Evolutionary conservation across 345 rosid genomes (phyloP).

Genomic region (Eutrema heterophyllum): DNA sequence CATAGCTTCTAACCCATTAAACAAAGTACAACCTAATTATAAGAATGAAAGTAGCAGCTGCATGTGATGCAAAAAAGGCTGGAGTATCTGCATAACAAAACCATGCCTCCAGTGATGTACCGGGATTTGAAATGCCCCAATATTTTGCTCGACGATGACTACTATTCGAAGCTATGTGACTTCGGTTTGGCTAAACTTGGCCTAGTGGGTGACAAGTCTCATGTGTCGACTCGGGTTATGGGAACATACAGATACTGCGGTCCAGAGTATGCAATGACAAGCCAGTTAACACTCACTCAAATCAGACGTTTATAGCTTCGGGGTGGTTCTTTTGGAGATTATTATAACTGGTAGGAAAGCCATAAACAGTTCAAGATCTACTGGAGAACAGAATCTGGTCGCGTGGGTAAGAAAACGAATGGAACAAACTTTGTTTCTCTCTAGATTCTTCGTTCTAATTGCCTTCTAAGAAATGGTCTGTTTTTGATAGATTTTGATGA

Average conservation of each 20-base stretch:
- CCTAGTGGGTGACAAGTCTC: constrained; percentile 84
- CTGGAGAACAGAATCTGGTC: constrained; percentile 75
- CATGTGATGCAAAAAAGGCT: constrained; percentile 84
- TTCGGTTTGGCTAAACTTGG: constrained; percentile 93
- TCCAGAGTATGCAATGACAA: constrained; percentile 94
- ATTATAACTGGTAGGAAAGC: constrained; percentile 89
- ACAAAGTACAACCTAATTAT: too few species aligned
- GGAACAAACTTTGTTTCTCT: background rate
- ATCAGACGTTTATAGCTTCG: constrained; percentile 85
- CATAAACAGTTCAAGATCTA: constrained; percentile 57
- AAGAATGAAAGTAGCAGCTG: constrained; percentile 90
- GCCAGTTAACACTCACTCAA: constrained; percentile 78
- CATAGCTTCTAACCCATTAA: too few species aligned
- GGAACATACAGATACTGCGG: constrained; percentile 93
- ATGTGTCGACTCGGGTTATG: constrained; percentile 92
- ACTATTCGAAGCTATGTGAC: constrained; percentile 81
- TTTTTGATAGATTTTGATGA: too few species aligned
- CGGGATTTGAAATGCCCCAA: constrained; percentile 85
- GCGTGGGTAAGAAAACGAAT: constrained; percentile 61
- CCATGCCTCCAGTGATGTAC: constrained; percentile 80
- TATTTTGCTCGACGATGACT: constrained; percentile 71
- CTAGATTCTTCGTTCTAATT: constrained; percentile 3
- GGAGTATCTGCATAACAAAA: constrained; percentile 74
- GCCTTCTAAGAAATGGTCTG: background rate
- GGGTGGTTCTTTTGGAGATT: constrained; percentile 87